These are phyloP conservation scores for Penicillium riverlandense DNA, from an alignment of 495 filamentous ascomycete genomes.

Conservation along the genomic window DNA sequence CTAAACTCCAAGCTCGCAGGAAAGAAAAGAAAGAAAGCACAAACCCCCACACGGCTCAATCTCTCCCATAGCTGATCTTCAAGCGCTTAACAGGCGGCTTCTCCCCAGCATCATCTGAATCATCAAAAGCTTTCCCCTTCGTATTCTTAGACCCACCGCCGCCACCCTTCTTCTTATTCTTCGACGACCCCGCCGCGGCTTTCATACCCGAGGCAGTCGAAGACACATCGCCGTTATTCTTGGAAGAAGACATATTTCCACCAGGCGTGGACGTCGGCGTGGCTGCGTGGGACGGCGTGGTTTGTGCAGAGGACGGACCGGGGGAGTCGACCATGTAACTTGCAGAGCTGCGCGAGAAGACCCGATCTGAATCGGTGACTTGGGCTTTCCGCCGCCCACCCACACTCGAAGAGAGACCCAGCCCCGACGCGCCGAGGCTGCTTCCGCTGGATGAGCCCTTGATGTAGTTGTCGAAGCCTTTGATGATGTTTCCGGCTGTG, in stretches of 20 bases:
- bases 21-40: not conserved
- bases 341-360: slow-evolving; percentile 46
- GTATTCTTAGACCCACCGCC: slow-evolving; percentile 22
- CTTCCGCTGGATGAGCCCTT: slow-evolving; percentile 58
- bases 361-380: slow-evolving; percentile 42
- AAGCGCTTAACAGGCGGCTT: slow-evolving; percentile 41
- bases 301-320: slow-evolving; percentile 39
- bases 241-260: slow-evolving; percentile 23
- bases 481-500: slow-evolving; percentile 88
- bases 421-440: slow-evolving; percentile 23
- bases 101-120: slow-evolving; percentile 33
- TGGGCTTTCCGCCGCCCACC: slow-evolving; percentile 38
- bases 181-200: slow-evolving; percentile 6
- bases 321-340: slow-evolving; percentile 46
- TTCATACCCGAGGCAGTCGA: slow-evolving; percentile 10
- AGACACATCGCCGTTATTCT: slow-evolving; percentile 18
- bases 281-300: slow-evolving; percentile 43
- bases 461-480: slow-evolving; percentile 95
- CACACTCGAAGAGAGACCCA: slow-evolving; percentile 37
- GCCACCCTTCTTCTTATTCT: slow-evolving; percentile 8
- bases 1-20: slow-evolving; percentile 8
- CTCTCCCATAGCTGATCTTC: slow-evolving; percentile 45
- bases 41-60: slow-evolving; percentile 15
- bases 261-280: slow-evolving; percentile 40
- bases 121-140: slow-evolving; percentile 25